A percentile compares a stretch with the other conserved stretches of the same genome.
phyloP scores from a whole-genome alignment of 2,329 filamentous ascomycete species.

The Aspergillus pseudoterreus region DNA sequence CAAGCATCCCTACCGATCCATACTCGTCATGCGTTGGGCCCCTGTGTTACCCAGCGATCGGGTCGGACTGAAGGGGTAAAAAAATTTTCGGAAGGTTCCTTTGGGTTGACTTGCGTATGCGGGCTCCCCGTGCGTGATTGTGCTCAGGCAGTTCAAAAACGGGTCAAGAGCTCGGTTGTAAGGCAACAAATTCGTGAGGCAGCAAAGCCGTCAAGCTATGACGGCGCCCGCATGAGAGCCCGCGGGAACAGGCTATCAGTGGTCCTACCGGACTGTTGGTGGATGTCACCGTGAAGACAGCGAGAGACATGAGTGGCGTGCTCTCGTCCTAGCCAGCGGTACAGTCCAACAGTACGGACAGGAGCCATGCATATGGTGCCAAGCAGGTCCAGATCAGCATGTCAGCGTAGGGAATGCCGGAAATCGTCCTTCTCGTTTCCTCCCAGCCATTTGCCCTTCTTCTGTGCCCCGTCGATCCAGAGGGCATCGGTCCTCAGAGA shows the following conservation, averaged over 20 bases:
- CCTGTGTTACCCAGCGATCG: slow-evolving; percentile 15
- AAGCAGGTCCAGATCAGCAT: slow-evolving; percentile 12
- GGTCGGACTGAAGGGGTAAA: slow-evolving; percentile 12
- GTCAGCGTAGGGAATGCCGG: slow-evolving; percentile 10
- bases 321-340: slow-evolving; percentile 8
- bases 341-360: slow-evolving; percentile 9
- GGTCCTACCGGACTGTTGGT: slow-evolving; percentile 7
- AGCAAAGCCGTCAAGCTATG: slow-evolving; percentile 14
- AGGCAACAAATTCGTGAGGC: slow-evolving; percentile 16
- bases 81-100: slow-evolving; percentile 2
- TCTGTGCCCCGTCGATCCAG: background rate
- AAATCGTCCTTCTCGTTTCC: background rate
- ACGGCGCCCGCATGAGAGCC: slow-evolving; percentile 14
- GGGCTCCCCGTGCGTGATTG: slow-evolving; percentile 5
- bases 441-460: slow-evolving; percentile 1
- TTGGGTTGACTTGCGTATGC: slow-evolving; percentile 9
- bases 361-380: slow-evolving; percentile 8
- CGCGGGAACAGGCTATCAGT: slow-evolving; percentile 10
- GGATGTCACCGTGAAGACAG: slow-evolving; percentile 15
- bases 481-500: background rate
- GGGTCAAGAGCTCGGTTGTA: slow-evolving; percentile 7
- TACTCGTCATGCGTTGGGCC: slow-evolving; percentile 12
- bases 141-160: slow-evolving; percentile 10
- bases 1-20: slow-evolving; percentile 1
- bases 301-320: slow-evolving; percentile 13